Conservation (phyloP, 192 early-diverging fungal genomes). For the Allomyces arbusculus region DNA sequence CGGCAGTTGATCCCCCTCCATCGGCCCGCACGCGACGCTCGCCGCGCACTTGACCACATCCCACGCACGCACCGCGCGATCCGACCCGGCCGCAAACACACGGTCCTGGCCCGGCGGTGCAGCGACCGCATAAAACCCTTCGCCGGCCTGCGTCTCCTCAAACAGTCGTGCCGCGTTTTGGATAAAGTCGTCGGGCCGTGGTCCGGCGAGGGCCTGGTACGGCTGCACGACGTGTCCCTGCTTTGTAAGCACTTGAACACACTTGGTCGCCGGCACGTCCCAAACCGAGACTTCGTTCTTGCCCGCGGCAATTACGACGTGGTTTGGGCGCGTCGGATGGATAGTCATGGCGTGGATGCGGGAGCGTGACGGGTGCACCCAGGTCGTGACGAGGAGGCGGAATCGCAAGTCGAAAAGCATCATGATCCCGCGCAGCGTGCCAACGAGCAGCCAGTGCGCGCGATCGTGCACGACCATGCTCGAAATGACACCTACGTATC, state of each 20-base stretch:
- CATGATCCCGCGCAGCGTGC: conserved; percentile 54
- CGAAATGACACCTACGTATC: conserved; percentile 52
- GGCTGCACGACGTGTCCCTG: not conserved
- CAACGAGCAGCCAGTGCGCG: conserved; percentile 42
- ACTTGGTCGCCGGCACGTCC: conserved; percentile 51
- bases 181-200: not conserved
- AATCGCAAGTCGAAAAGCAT: conserved; percentile 65
- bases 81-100: not conserved
- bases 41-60: not conserved
- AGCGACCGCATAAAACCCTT: not conserved
- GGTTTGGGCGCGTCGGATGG: conserved; percentile 14
- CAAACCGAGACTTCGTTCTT: conserved; percentile 60
- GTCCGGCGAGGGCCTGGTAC: not conserved
- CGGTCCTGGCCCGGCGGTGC: not conserved
- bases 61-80: not conserved
- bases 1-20: not conserved
- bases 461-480: conserved; percentile 38
- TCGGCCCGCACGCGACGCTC: not conserved
- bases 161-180: not conserved
- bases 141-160: not conserved
- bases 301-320: conserved; percentile 42
- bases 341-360: conserved; percentile 33
- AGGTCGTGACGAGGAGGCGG: conserved; percentile 39
- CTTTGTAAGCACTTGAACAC: conserved; percentile 38
- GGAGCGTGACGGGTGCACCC: conserved; percentile 49